phyloP scores from a whole-genome alignment of 257 asterid genomes.

The Cruciata laevipes region DNA sequence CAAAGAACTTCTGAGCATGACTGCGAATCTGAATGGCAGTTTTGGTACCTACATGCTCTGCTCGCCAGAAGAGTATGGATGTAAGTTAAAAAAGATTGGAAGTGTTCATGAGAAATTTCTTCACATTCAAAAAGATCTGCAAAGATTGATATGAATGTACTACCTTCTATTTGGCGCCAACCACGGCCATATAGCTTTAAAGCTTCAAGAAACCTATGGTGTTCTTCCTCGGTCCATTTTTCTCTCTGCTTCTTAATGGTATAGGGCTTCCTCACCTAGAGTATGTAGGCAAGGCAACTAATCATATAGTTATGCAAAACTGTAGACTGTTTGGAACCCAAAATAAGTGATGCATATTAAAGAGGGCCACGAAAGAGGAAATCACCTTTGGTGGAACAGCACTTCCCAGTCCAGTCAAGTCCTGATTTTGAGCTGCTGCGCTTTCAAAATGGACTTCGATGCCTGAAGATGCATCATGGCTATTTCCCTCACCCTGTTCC shows the following conservation, averaged over 20 bases:
- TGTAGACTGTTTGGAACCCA: conserved; percentile 9
- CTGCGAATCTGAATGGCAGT: conserved; percentile 90
- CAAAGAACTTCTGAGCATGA: conserved; percentile 84
- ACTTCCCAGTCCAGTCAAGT: conserved; percentile 22
- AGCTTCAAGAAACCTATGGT: conserved; percentile 72
- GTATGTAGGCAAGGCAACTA: conserved; percentile 10
- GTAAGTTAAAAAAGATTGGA: neutral
- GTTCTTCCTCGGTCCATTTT: conserved; percentile 86
- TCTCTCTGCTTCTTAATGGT: conserved; percentile 78
- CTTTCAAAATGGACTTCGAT: conserved; percentile 24
- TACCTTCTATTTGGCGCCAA: conserved; percentile 92
- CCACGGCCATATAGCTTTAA: conserved; percentile 77
- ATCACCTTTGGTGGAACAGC: conserved; percentile 54
- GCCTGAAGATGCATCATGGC: conserved; percentile 23
- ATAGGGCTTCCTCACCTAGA: conserved; percentile 80
- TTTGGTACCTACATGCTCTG: conserved; percentile 81
- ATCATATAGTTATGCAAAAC: conserved; percentile 24
- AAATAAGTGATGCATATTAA: neutral
- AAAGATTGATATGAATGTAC: conserved; percentile 17
- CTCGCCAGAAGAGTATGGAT: conserved; percentile 10
- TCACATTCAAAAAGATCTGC: neutral
- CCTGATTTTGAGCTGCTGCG: conserved; percentile 23
- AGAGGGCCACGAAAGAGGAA: conserved; percentile 10
- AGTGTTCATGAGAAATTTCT: neutral
- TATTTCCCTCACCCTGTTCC: conserved; percentile 42